A percentile compares a stretch with the other conserved stretches of the same genome.
Conservation (phyloP, 164 flowering plant species). For the Cinnamomum micranthum region DNA sequence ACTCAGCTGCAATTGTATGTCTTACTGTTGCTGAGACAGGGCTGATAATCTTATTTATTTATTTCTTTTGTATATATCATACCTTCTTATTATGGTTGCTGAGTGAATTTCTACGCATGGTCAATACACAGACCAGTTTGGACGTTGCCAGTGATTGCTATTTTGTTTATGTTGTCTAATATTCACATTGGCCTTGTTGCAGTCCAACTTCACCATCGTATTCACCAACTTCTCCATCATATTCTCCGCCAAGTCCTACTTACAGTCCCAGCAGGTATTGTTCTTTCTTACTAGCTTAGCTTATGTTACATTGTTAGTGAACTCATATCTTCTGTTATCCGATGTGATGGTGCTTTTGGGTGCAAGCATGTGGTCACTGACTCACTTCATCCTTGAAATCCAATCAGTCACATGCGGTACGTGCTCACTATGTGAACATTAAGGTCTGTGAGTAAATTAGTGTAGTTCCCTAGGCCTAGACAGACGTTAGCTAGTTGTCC, state of each 20-base stretch:
- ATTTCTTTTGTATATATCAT: not conserved
- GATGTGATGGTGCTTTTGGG: not conserved
- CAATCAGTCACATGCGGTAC: not conserved
- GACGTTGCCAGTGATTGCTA: not conserved
- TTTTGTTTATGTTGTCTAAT: not conserved
- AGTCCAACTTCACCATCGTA: conserved; percentile 97
- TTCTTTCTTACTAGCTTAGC: not conserved
- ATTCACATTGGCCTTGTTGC: conserved; percentile 21
- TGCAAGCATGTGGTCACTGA: not conserved
- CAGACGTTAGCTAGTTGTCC: no score
- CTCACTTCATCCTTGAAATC: not conserved
- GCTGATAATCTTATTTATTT: not conserved
- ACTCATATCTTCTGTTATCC: no score
- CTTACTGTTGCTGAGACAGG: not conserved
- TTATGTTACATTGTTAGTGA: not conserved
- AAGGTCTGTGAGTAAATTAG: no score
- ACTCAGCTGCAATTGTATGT: not conserved
- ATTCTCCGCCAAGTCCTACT: conserved; percentile 88
- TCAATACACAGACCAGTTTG: not conserved
- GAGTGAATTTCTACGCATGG: not conserved
- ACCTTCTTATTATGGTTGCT: not conserved
- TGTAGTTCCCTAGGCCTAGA: no score
- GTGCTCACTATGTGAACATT: not conserved
- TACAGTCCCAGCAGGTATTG: conserved; percentile 94
- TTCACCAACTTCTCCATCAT: conserved; percentile 94